Evolutionary conservation across 140 eudicot species (phyloP).

Genomic region (Senecio squalidus): DNA sequence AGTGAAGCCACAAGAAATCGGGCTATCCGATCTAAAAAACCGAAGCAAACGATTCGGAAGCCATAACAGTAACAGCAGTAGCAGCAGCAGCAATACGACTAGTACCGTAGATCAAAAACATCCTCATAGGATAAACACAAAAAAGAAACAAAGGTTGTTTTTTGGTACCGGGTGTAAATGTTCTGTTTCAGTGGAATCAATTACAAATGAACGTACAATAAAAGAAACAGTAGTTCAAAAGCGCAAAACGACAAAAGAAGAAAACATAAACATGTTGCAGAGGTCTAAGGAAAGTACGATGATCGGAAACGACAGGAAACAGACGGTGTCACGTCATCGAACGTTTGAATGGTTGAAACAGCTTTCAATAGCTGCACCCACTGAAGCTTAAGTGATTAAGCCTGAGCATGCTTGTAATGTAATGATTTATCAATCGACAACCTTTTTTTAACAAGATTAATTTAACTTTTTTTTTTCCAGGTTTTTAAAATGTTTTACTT

Average conservation of each 20-base stretch:
- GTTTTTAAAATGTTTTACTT: conserved; percentile 11
- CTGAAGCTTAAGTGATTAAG: conserved; percentile 18
- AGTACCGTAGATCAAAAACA: conserved; percentile 27
- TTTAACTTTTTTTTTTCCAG: conserved; percentile 38
- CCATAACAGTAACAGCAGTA: conserved; percentile 46
- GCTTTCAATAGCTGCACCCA: conserved; percentile 42
- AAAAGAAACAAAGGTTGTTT: conserved; percentile 29
- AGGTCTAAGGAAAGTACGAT: conserved; percentile 9
- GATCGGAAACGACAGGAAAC: conserved; percentile 34
- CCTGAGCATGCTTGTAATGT: conserved; percentile 22
- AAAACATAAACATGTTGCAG: not conserved
- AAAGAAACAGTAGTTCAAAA: conserved; percentile 13
- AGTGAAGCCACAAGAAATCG: conserved; percentile 73
- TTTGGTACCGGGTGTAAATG: conserved; percentile 49
- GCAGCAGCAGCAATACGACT: conserved; percentile 22
- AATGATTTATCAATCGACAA: conserved; percentile 24
- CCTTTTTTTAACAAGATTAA: conserved; percentile 4
- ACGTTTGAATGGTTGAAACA: conserved; percentile 99
- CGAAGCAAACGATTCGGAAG: conserved; percentile 50
- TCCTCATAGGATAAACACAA: conserved; percentile 20
- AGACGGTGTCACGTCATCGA: conserved; percentile 65
- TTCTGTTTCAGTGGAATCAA: conserved; percentile 37
- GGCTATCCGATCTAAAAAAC: conserved; percentile 43
- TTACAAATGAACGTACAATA: conserved; percentile 4
- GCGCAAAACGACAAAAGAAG: conserved; percentile 19